Conservation (phyloP, 2,329 filamentous ascomycete species). For the Ophiostoma ulmi region DNA sequence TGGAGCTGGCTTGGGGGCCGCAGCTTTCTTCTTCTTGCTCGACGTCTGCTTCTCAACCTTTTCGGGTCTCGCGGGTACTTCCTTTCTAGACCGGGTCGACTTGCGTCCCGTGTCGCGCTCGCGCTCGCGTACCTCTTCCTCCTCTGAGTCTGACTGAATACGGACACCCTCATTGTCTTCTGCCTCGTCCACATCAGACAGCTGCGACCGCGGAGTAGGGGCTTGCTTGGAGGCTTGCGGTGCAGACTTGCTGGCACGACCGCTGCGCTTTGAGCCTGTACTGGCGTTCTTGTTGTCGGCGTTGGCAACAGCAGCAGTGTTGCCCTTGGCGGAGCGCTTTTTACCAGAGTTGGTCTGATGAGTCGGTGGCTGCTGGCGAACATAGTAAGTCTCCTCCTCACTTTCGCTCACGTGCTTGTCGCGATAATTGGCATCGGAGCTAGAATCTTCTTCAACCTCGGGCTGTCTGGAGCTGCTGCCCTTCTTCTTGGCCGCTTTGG, state of each 20-base stretch:
- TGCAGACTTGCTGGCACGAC: slow-evolving; percentile 7
- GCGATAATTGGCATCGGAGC: not conserved
- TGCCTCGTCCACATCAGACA: slow-evolving; percentile 11
- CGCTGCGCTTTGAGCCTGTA: not conserved
- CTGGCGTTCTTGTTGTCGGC: not conserved
- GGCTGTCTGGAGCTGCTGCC: slow-evolving; percentile 11
- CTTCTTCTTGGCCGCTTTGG: slow-evolving; percentile 12
- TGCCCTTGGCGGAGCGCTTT: slow-evolving; percentile 6
- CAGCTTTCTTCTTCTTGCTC: not conserved
- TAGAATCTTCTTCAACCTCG: not conserved
- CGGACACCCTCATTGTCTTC: not conserved
- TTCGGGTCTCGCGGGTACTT: not conserved
- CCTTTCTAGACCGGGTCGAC: not conserved
- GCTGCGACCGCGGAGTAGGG: not conserved
- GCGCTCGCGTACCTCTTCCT: not conserved
- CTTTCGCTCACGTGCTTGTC: not conserved
- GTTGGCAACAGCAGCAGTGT: not conserved
- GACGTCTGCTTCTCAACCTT: not conserved
- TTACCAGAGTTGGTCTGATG: slow-evolving; percentile 16
- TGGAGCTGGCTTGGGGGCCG: not conserved
- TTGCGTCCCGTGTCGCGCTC: not conserved
- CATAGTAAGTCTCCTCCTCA: slow-evolving; percentile 18
- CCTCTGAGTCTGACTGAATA: not conserved
- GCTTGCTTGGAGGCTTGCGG: not conserved
- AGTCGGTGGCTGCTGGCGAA: not conserved